Evolutionary conservation across 1,284 basidiomycete genomes (phyloP).

Genomic region (Ustilago nuda): DNA sequence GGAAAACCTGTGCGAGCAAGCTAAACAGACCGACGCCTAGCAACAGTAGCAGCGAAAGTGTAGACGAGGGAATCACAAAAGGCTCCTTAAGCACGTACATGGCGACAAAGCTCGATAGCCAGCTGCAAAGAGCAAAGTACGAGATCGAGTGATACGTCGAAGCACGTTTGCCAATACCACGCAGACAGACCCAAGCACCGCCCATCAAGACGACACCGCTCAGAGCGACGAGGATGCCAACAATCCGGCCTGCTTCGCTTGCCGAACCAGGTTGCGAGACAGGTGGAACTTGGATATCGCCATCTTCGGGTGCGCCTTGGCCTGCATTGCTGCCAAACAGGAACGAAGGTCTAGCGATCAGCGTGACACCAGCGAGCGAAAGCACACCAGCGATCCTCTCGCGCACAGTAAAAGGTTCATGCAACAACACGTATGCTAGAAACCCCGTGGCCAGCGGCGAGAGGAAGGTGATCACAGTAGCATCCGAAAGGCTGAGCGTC

Average conservation of each 20-base stretch:
- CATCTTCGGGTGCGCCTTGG: conserved; percentile 37
- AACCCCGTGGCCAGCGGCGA: conserved; percentile 78
- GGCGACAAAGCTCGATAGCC: conserved; percentile 73
- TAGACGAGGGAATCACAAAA: conserved; percentile 40
- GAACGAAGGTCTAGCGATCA: conserved; percentile 71
- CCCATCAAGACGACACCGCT: conserved; percentile 76
- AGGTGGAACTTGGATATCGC: conserved; percentile 26
- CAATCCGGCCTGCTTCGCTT: conserved; percentile 29
- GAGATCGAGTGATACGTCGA: conserved; percentile 79
- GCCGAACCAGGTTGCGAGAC: conserved; percentile 15
- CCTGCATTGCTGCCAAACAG: conserved; percentile 37
- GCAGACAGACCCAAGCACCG: conserved; percentile 77
- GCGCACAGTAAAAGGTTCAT: conserved; percentile 75
- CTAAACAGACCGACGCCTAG: conserved; percentile 50
- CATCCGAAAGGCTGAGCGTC: conserved; percentile 79
- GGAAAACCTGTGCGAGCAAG: conserved; percentile 50
- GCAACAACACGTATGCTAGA: conserved; percentile 77
- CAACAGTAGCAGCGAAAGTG: conserved; percentile 33
- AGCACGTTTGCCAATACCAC: conserved; percentile 79
- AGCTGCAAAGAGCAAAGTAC: conserved; percentile 77
- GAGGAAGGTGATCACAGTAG: conserved; percentile 81
- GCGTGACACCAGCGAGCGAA: conserved; percentile 76
- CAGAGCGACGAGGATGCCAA: conserved; percentile 72
- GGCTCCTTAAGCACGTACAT: conserved; percentile 41
- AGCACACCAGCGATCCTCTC: conserved; percentile 77